These are phyloP conservation scores for Ceratopteris richardii DNA, from an alignment of 75 land plant species.

Conservation along the genomic window DNA sequence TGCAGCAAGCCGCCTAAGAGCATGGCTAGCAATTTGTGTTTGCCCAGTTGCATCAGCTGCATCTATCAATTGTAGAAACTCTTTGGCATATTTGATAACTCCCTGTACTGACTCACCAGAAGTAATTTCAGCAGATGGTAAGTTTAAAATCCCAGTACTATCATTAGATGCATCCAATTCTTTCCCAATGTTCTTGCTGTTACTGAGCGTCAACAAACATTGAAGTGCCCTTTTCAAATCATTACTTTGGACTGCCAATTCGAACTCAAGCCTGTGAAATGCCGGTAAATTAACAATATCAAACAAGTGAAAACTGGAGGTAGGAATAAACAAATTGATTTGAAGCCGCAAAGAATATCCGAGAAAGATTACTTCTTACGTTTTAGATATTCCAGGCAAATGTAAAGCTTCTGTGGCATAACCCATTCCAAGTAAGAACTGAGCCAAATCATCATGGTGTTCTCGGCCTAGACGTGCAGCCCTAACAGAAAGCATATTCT, in stretches of 20 bases:
- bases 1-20: conserved; percentile 86
- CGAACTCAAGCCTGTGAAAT: conserved; percentile 79
- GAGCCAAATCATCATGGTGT: conserved; percentile 98
- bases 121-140: conserved; percentile 61
- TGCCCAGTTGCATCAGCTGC: conserved; percentile 99
- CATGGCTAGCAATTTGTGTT: conserved; percentile 80
- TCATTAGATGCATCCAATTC: conserved; percentile 41
- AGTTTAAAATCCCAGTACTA: conserved; percentile 56
- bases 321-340: no score
- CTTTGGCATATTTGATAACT: conserved; percentile 86
- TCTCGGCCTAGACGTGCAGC: conserved; percentile 92
- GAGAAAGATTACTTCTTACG: no score
- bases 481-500: no score
- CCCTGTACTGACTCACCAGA: conserved; percentile 80
- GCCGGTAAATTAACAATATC: not conserved
- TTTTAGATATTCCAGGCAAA: conserved; percentile 98
- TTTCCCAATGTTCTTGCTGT: conserved; percentile 81
- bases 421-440: conserved; percentile 98
- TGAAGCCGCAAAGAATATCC: no score
- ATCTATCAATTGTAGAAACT: conserved; percentile 90
- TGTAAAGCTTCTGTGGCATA: conserved; percentile 98
- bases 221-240: conserved; percentile 95
- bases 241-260: conserved; percentile 92
- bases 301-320: not conserved
- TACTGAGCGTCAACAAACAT: conserved; percentile 85